A percentile compares a stretch with the other conserved stretches of the same genome.
Conservation (phyloP, 768 basidiomycete genomes). For the Gymnopilus dilepis region DNA sequence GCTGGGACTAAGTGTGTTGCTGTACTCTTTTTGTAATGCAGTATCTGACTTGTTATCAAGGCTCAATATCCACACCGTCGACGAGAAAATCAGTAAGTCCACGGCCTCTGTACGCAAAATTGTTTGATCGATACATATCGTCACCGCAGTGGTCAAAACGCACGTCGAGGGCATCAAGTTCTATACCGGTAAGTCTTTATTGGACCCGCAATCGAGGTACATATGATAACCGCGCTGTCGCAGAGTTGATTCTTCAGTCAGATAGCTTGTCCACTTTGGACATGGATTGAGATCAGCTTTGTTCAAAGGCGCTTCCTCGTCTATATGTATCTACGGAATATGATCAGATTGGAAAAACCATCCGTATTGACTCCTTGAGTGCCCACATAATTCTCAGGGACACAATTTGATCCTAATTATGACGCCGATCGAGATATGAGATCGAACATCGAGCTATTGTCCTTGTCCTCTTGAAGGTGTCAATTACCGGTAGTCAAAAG, state of each 20-base stretch:
- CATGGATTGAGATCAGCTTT: neutral
- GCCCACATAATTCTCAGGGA: too few species aligned
- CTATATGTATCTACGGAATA: too few species aligned
- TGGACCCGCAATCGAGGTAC: neutral
- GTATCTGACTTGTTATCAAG: conserved; percentile 15
- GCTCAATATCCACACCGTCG: conserved; percentile 34
- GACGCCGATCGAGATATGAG: neutral
- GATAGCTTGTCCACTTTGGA: conserved; percentile 1
- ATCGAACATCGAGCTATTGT: too few species aligned
- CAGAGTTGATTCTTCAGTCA: conserved; percentile 18
- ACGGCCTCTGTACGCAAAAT: neutral
- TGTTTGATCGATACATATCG: neutral
- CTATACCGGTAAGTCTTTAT: conserved; percentile 30
- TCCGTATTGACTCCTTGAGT: too few species aligned
- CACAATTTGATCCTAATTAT: too few species aligned
- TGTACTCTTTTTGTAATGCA: neutral
- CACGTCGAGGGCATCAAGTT: conserved; percentile 36
- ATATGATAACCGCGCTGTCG: neutral
- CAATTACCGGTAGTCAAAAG: neutral
- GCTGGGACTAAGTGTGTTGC: conserved; percentile 30
- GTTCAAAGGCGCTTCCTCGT: too few species aligned
- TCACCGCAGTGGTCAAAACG: conserved; percentile 27
- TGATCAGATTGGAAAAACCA: too few species aligned
- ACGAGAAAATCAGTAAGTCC: conserved; percentile 35
- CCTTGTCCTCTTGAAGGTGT: too few species aligned